phyloP scores from a whole-genome alignment of 2,329 filamentous ascomycete species.

The Epichloe sp. region DNA sequence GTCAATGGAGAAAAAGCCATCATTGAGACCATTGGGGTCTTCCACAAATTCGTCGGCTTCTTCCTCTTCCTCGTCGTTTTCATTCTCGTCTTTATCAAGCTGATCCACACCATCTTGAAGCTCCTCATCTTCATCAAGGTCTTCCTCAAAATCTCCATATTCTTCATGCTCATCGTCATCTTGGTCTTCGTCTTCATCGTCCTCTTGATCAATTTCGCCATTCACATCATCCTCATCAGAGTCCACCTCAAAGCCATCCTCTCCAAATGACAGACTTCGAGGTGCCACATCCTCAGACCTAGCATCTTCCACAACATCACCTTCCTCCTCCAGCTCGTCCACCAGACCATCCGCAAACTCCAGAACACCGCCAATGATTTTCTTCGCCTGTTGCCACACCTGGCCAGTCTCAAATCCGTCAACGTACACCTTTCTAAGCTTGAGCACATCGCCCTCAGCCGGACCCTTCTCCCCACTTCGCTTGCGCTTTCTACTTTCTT shows the following conservation, averaged over 20 bases:
- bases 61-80: slow-evolving; percentile 22
- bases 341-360: slow-evolving; percentile 34
- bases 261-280: slow-evolving; percentile 14
- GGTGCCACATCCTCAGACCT: slow-evolving; percentile 19
- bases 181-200: slow-evolving; percentile 10
- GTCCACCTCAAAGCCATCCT: slow-evolving; percentile 18
- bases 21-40: slow-evolving; percentile 75
- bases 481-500: slow-evolving; percentile 68
- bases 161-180: slow-evolving; percentile 19
- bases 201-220: slow-evolving; percentile 7
- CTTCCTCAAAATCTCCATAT: slow-evolving; percentile 14
- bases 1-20: slow-evolving; percentile 96
- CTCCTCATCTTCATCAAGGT: slow-evolving; percentile 17
- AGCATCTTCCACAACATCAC: slow-evolving; percentile 28
- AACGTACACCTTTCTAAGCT: slow-evolving; percentile 70
- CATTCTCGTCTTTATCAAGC: slow-evolving; percentile 18
- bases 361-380: slow-evolving; percentile 53
- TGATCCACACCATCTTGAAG: slow-evolving; percentile 23
- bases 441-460: slow-evolving; percentile 42
- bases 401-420: slow-evolving; percentile 81
- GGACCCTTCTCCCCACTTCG: slow-evolving; percentile 35
- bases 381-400: slow-evolving; percentile 85
- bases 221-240: slow-evolving; percentile 20
- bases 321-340: slow-evolving; percentile 33
- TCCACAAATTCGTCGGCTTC: slow-evolving; percentile 32